These are phyloP conservation scores for Ophiostoma novo-ulmi DNA, from an alignment of 2,329 filamentous ascomycete genomes.

Conservation along the genomic window DNA sequence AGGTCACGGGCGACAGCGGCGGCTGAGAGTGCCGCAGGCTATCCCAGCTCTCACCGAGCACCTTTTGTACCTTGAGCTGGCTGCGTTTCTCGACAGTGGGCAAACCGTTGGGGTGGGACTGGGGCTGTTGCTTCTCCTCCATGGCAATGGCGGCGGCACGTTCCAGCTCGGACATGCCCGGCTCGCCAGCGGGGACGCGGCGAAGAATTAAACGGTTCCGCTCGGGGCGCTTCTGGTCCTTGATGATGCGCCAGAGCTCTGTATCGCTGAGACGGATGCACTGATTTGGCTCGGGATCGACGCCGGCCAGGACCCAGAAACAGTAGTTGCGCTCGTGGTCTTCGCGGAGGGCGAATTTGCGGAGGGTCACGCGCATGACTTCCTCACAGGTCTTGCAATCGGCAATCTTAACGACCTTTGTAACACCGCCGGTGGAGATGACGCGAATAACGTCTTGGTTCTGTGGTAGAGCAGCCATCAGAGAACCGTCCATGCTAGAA, in stretches of 20 bases:
- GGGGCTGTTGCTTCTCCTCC: constrained; percentile 66
- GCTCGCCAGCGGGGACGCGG: constrained; percentile 87
- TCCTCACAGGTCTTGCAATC: constrained; percentile 89
- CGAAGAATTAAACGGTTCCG: constrained; percentile 84
- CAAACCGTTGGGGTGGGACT: neutral
- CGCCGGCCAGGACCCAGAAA: constrained; percentile 86
- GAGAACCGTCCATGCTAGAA: constrained; percentile 77
- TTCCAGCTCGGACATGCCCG: constrained; percentile 78
- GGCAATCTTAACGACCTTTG: constrained; percentile 89
- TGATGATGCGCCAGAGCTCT: constrained; percentile 86
- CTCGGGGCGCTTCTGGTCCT: constrained; percentile 77
- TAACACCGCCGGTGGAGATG: constrained; percentile 85
- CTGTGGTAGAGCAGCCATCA: constrained; percentile 78
- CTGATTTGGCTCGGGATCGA: constrained; percentile 74
- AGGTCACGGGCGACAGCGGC: constrained; percentile 76
- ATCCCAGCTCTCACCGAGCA: constrained; percentile 82
- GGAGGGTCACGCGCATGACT: constrained; percentile 81
- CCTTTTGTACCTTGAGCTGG: constrained; percentile 80
- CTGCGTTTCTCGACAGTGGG: constrained; percentile 67
- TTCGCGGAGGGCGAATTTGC: constrained; percentile 82
- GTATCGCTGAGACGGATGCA: constrained; percentile 79
- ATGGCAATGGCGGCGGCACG: constrained; percentile 82
- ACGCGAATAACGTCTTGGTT: constrained; percentile 88
- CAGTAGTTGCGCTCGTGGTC: constrained; percentile 93
- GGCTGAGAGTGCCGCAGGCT: constrained; percentile 62